Evolutionary conservation across 345 rosid genomes (phyloP), one percentile per base, ranked within the genome.

Genomic region (Populus nigra): DNA sequence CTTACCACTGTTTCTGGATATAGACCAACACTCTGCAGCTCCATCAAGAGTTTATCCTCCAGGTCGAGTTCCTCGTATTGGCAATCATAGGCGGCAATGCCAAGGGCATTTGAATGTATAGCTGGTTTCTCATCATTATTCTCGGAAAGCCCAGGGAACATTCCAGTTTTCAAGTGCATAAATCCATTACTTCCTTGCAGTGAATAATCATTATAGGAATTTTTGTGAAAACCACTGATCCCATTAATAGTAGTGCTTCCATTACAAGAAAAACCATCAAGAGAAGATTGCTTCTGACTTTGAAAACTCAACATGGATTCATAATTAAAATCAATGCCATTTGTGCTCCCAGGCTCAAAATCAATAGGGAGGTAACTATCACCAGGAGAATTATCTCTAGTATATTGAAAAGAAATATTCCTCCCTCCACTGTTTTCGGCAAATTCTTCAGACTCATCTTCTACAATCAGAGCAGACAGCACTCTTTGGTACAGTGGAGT

Each of bases 401-500:
- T 35, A 73, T 75, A 75, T 25, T 78, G 81, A 76, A 78, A 76
- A 69, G 75, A 50, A 43, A 68, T 59, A 77, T 73, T 79, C 69
- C 83, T 79, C 73, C 83, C 85, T 68, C 69, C 85, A 71, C 31
- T 73, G 62, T 69, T 81, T 20, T 79, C 86, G 77, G 78, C 84
- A 77, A 84, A 71, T 80, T 84, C 85, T 55, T 80, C 84, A 68
- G 67, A 68, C 80, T 83, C 91, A 59, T 85, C 92, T 79, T 86
- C 93, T 38, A 83, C 71, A 75, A 89, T 85, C 63, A 89, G 80
- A 74, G 90, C 86, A 43, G 93, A 87, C 77, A 89, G 69, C 57
- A 89, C 85, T 84, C 91, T 88, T 82, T 85, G 88, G 81, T 88
- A 88, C 35, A 89, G 81, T 50, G 93, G 90, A 61, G 83, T 77